Evolutionary conservation across 148 eudicot genomes (phyloP).

Genomic region (Chenopodium album): DNA sequence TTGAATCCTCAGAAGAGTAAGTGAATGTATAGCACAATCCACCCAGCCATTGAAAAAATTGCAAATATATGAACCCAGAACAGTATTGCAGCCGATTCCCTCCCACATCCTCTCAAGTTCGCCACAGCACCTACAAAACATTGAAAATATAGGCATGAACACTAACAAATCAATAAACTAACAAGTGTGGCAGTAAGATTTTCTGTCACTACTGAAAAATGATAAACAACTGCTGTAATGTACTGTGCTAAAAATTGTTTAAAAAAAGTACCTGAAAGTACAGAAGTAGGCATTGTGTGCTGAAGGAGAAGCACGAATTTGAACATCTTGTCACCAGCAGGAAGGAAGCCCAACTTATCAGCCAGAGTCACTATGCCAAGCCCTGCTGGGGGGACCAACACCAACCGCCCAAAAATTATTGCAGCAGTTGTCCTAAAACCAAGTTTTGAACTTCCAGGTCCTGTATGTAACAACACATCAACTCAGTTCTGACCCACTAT

Average conservation of each 20-base stretch:
- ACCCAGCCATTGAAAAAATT: conserved; percentile 82
- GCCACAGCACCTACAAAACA: conserved; percentile 84
- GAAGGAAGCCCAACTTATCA: conserved; percentile 87
- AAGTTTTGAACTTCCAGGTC: conserved; percentile 95
- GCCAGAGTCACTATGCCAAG: conserved; percentile 89
- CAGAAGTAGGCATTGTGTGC: conserved; percentile 96
- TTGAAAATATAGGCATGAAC: background rate
- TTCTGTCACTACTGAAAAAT: background rate
- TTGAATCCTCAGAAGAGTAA: conserved; percentile 55
- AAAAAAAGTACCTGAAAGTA: conserved; percentile 80
- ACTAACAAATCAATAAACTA: background rate
- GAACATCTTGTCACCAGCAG: conserved; percentile 94
- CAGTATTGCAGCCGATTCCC: conserved; percentile 85
- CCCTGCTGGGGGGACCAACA: conserved; percentile 87
- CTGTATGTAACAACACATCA: conserved; percentile 37
- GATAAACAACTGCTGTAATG: background rate
- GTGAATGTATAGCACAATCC: conserved; percentile 79
- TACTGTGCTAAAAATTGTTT: background rate
- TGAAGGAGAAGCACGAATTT: conserved; percentile 93
- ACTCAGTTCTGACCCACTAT: background rate
- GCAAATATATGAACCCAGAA: conserved; percentile 99
- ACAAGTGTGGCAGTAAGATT: background rate
- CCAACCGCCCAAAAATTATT: conserved; percentile 70
- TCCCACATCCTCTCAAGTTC: conserved; percentile 89
- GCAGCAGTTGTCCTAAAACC: conserved; percentile 86